Percentiles rank a stretch among this genome's conserved stretches.
Evolutionary conservation across 192 early-diverging fungal genomes (phyloP).

Genomic region (Phlyctochytrium planicorne): DNA sequence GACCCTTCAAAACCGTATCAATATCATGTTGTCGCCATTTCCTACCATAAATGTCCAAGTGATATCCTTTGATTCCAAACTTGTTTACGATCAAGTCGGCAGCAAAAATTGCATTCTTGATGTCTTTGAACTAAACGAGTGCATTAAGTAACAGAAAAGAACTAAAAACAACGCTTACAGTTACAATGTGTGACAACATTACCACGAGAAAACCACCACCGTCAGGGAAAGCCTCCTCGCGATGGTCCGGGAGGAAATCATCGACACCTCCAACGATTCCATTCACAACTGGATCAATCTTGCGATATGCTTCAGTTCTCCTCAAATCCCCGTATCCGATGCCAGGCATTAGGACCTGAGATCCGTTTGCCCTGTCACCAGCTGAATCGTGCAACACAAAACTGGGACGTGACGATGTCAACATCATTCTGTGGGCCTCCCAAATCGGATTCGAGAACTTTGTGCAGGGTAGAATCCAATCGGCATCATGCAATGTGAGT

Average conservation of each 20-base stretch:
- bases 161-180: not conserved
- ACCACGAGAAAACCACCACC: not conserved
- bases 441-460: not conserved
- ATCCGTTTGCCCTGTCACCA: not conserved
- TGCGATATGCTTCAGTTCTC: no score
- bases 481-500: not conserved
- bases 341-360: no score
- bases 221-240: not conserved
- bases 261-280: not conserved
- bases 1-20: no score
- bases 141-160: no score
- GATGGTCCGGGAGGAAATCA: not conserved
- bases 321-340: no score
- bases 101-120: not conserved
- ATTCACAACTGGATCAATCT: not conserved
- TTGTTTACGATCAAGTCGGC: not conserved
- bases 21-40: no score
- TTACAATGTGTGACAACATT: not conserved
- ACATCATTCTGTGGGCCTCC: no score
- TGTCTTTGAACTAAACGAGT: not conserved
- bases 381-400: not conserved
- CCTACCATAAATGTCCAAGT: not conserved
- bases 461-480: not conserved
- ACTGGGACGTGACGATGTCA: not conserved
- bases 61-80: conserved; percentile 1